Conservation (phyloP, 768 basidiomycete species). For the Kwoniella europaea region DNA sequence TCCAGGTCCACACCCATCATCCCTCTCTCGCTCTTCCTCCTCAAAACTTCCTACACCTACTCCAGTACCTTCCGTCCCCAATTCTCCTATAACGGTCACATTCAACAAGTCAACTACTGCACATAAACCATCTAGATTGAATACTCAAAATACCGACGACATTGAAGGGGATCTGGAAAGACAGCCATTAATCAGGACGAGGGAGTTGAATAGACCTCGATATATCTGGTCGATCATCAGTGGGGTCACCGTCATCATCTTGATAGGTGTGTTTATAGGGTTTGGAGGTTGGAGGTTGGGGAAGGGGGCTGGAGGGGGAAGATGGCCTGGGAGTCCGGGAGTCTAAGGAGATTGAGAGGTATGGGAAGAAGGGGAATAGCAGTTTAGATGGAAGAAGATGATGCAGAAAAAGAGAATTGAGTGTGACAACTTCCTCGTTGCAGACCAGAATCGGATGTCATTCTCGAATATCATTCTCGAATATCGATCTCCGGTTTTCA, state of each 20-base stretch:
- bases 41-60: slow-evolving; percentile 7
- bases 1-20: slow-evolving; percentile 34
- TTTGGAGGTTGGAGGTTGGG: slow-evolving; percentile 45
- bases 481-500: no score
- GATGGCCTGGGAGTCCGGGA: slow-evolving; percentile 48
- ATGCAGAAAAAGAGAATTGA: no score
- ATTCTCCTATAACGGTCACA: slow-evolving; percentile 14
- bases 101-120: neutral
- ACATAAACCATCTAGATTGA: neutral
- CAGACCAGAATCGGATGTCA: no score
- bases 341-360: neutral
- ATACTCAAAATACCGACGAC: neutral
- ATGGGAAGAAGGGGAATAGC: neutral
- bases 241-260: slow-evolving; percentile 7
- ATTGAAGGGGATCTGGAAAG: slow-evolving; percentile 26
- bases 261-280: slow-evolving; percentile 34
- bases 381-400: no score
- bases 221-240: slow-evolving; percentile 23
- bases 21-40: slow-evolving; percentile 7
- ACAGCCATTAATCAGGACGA: slow-evolving; percentile 31
- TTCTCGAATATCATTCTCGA: no score
- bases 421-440: no score
- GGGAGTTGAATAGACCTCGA: slow-evolving; percentile 1
- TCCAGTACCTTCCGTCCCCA: slow-evolving; percentile 10
- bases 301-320: slow-evolving; percentile 39